Base-by-base conservation (phyloP, 2,329 filamentous ascomycete species). In the Nannizzia gypsea region DNA sequence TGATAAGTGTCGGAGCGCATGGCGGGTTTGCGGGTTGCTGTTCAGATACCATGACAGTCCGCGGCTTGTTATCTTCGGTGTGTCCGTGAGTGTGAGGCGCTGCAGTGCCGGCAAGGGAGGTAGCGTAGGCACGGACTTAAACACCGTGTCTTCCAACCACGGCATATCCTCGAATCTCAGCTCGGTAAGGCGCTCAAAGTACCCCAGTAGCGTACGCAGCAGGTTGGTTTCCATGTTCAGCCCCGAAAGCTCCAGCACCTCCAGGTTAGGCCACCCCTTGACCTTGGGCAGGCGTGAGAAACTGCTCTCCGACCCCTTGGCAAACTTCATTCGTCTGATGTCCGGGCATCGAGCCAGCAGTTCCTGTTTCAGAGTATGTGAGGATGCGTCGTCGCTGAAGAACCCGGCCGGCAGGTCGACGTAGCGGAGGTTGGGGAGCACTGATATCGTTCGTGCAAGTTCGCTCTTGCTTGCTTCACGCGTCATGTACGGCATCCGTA, bases 401-500 rank as follows among this genome's bases (percentile, higher is more conserved):
- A 96, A 83, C 56, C 90, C 91, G 65, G 93, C 88, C 3, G 92
- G 92, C 6, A 97, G 80, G 73, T 97, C 92, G 65, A 96, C 86
- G 71, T 93, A 96, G 71, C 83, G 86, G 50, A 97, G 78, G 68
- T 92, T 90, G 31, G 90, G 89, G 48, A 92, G 80, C 24, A 91
- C 88, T 40, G 90, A 89, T 55, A 96, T 87, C 26, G 88, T 89
- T 57, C 90, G 84, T 8, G 92, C 91, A 56, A 96, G 81, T 64
- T 92, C 88, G 59, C 88, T 82, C 71, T 93, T 90, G 70, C 83
- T 88, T 1, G 88, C 88, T 76, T 96, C 90, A 61, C 92, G 85
- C 59, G 92, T 86, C 92, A 96, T 96, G 73, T 96, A 96, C 5
- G 92, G 90, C 61, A 90, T 85, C 77, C 96, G 95, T 68, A 97